Base-by-base conservation (phyloP, 345 rosid species). In the Lepidium africanum region DNA sequence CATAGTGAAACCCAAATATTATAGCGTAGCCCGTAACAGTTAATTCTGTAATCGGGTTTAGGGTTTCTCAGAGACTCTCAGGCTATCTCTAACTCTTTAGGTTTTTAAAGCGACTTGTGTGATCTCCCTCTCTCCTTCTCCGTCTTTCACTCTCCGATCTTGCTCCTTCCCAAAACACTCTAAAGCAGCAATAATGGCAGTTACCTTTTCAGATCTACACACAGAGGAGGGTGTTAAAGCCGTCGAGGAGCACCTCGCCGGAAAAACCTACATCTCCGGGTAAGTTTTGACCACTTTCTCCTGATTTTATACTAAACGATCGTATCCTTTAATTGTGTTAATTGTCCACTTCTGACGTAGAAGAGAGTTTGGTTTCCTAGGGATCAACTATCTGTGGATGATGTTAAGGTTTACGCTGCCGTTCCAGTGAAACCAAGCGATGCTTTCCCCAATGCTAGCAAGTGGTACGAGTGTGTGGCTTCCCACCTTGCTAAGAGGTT, bases 141-240 rank as follows among this genome's bases (percentile, higher is more conserved):
- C 10, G 8, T 17, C 37, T 16, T 59, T 41, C 38, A 17, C 5
- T 9, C 62, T 19, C 42, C 17, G 7, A 53, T 65, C 61, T 49
- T 36, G 17, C 45, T 14, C 1, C 10, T 21, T 62, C 47, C 10
- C 39, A 19, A 12, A n/a, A 42, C 16, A 21, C 33, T 1, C 45
- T n/a, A 13, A 35, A 53, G 7, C 70, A 59, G 21, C 55, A 50
- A 0, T 65, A 77, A 92, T 92, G 98, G 96, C 96, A 9, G 46
- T 86, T 74, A 82, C 87, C 6, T 92, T 90, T 66, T 75, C 96
- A 41, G 87, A 92, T 86, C 94, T 92, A 61, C 88, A 86, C 86
- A 82, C 96, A 2, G 94, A 88, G 16, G 65, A 86, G 5, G 98
- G 98, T 52, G 80, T 93, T 70, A 88, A 88, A 74, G 59, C 94